These are phyloP conservation scores for Tricholoma sp. DNA, from an alignment of 768 basidiomycete genomes.

Conservation along the genomic window DNA sequence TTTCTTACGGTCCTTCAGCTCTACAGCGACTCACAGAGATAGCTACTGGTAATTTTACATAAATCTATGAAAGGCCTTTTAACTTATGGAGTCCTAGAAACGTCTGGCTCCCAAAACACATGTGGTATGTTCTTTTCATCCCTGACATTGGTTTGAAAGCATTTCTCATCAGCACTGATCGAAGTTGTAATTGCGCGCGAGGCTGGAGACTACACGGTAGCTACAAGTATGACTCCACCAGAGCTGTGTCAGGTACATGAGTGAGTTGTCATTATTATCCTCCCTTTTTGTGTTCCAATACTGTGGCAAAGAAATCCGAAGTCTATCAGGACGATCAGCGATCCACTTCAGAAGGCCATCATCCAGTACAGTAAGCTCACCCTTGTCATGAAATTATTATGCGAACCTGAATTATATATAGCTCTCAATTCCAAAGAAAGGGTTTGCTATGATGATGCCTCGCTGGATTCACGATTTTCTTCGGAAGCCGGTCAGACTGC, in stretches of 20 bases:
- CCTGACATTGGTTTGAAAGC: not conserved
- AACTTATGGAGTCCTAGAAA: conserved; percentile 32
- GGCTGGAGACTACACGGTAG: conserved; percentile 66
- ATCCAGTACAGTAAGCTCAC: conserved; percentile 54
- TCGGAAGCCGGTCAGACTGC: conserved; percentile 60
- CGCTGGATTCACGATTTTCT: conserved; percentile 61
- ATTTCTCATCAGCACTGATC: not conserved
- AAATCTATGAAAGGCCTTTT: not conserved
- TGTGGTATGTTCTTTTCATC: conserved; percentile 34
- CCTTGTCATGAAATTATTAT: not conserved
- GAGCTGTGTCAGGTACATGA: conserved; percentile 64
- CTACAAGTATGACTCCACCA: conserved; percentile 58
- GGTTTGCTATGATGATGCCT: conserved; percentile 55
- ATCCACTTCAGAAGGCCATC: conserved; percentile 63
- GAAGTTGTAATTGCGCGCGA: conserved; percentile 63
- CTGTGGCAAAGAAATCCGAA: conserved; percentile 44
- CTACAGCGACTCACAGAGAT: conserved; percentile 69
- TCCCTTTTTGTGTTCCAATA: not conserved
- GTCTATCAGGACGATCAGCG: conserved; percentile 51
- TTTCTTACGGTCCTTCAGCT: conserved; percentile 27
- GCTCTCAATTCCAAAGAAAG: conserved; percentile 65
- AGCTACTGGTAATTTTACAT: conserved; percentile 43
- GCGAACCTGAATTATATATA: conserved; percentile 18
- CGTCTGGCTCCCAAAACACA: conserved; percentile 61
- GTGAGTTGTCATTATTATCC: conserved; percentile 30